Evolutionary conservation across 768 basidiomycete species (phyloP).

Genomic region (Mycena latifolia): DNA sequence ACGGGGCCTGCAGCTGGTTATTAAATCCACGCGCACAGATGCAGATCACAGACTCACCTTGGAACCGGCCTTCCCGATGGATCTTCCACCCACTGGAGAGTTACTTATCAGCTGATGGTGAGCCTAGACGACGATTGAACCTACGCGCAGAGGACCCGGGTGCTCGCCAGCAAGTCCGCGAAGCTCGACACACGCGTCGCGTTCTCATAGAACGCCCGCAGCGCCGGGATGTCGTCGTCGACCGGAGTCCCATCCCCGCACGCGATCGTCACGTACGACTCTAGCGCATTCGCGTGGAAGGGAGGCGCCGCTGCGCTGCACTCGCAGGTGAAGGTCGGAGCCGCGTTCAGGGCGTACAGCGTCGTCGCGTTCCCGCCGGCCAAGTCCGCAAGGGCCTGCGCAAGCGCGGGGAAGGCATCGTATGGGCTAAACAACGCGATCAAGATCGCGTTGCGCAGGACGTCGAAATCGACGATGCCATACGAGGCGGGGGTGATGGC

Average conservation of each 20-base stretch:
- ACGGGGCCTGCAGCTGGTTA: slow-evolving; percentile 31
- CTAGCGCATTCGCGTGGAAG: slow-evolving; percentile 17
- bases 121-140: neutral
- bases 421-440: slow-evolving; percentile 39
- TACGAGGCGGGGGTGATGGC: slow-evolving; percentile 31
- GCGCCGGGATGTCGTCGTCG: slow-evolving; percentile 22
- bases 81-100: neutral
- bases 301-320: too few species aligned
- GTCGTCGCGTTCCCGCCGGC: slow-evolving; percentile 40
- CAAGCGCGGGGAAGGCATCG: slow-evolving; percentile 29
- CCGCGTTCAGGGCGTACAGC: slow-evolving; percentile 25
- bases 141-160: slow-evolving; percentile 22
- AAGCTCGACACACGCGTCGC: slow-evolving; percentile 26
- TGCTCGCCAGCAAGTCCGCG: slow-evolving; percentile 27
- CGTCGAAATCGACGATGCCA: slow-evolving; percentile 39
- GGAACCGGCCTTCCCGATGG: slow-evolving; percentile 13
- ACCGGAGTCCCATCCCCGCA: slow-evolving; percentile 34
- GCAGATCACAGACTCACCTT: neutral
- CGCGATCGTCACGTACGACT: slow-evolving; percentile 23
- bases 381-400: slow-evolving; percentile 38
- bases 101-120: neutral
- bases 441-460: slow-evolving; percentile 36
- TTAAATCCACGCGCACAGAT: neutral
- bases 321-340: slow-evolving; percentile 2
- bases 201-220: slow-evolving; percentile 26